These are phyloP conservation scores for Aureococcus anophagefferens DNA, from an alignment of 108 stramenopile genomes.

Conservation along the genomic window DNA sequence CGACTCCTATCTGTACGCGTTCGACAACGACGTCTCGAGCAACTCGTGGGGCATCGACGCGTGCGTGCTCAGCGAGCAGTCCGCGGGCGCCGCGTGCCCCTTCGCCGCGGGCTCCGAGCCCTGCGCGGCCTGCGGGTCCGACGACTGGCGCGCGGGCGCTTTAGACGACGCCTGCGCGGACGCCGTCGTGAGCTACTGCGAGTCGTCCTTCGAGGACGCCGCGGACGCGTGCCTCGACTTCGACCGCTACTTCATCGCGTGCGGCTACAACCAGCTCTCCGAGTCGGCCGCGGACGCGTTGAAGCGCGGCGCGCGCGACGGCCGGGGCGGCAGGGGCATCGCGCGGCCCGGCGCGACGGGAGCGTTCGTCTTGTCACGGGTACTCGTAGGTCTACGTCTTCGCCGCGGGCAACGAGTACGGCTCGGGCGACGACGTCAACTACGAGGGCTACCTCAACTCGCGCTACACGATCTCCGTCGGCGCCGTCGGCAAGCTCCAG, in stretches of 20 bases:
- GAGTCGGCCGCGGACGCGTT: not conserved
- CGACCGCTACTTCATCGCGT: slow-evolving; percentile 28
- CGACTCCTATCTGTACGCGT: not conserved
- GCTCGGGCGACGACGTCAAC: slow-evolving; percentile 27
- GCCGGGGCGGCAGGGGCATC: slow-evolving; percentile 39
- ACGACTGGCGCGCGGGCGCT: too few species aligned
- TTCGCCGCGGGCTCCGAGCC: not conserved
- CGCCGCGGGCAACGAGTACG: slow-evolving; percentile 32
- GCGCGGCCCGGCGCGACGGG: too few species aligned
- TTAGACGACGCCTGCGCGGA: too few species aligned
- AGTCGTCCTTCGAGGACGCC: too few species aligned
- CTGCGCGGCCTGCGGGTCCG: too few species aligned
- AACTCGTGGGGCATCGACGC: slow-evolving; percentile 7
- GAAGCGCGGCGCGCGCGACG: slow-evolving; percentile 15
- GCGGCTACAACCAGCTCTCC: slow-evolving; percentile 22
- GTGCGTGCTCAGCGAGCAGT: not conserved
- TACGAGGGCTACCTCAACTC: slow-evolving; percentile 31
- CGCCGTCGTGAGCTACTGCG: too few species aligned
- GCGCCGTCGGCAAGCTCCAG: slow-evolving; percentile 31
- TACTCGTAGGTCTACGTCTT: slow-evolving; percentile 40
- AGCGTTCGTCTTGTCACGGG: too few species aligned
- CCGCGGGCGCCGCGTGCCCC: not conserved
- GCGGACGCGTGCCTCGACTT: slow-evolving; percentile 25
- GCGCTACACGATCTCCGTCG: slow-evolving; percentile 31
- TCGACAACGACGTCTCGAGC: slow-evolving; percentile 2